Evolutionary conservation across 495 filamentous ascomycete species (phyloP).

Genomic region (Penicilliopsis zonata): DNA sequence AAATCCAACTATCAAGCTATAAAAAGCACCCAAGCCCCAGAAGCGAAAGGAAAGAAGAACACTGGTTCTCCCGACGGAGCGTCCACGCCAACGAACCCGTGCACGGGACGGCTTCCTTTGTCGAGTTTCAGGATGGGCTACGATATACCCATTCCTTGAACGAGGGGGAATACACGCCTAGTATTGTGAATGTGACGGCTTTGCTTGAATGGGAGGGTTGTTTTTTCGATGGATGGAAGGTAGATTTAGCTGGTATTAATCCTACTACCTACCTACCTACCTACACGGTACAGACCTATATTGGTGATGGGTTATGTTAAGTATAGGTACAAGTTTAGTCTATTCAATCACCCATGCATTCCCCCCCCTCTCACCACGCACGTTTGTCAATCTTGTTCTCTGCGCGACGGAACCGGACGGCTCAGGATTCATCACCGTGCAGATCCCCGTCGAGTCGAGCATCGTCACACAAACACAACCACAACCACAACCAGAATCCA

Average conservation of each 20-base stretch:
- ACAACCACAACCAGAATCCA: too few relatives aligned
- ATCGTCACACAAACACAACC: too few relatives aligned
- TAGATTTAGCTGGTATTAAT: too few relatives aligned
- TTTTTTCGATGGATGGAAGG: too few relatives aligned
- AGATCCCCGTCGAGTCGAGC: conserved; percentile 37
- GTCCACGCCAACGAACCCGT: conserved; percentile 41
- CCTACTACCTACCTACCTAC: too few relatives aligned
- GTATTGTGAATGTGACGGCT: conserved; percentile 41
- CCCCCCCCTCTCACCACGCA: conserved; percentile 25
- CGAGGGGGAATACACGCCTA: conserved; percentile 63
- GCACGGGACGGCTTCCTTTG: conserved; percentile 50
- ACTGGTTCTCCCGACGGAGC: conserved; percentile 57
- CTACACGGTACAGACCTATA: too few relatives aligned
- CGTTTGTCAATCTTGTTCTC: conserved; percentile 24
- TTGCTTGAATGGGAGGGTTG: conserved; percentile 40
- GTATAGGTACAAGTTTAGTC: conserved; percentile 22
- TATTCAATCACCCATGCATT: conserved; percentile 33
- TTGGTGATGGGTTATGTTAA: too few relatives aligned
- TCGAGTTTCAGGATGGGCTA: conserved; percentile 51
- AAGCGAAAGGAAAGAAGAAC: conserved; percentile 33
- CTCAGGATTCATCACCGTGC: conserved; percentile 45
- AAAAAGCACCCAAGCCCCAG: neutral
- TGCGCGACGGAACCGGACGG: conserved; percentile 20
- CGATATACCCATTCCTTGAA: conserved; percentile 50
- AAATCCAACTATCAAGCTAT: conserved; percentile 25